A percentile compares a stretch with the other conserved stretches of the same genome.
Conservation (phyloP, 2,329 filamentous ascomycete genomes). For the Bretziella fagacearum region DNA sequence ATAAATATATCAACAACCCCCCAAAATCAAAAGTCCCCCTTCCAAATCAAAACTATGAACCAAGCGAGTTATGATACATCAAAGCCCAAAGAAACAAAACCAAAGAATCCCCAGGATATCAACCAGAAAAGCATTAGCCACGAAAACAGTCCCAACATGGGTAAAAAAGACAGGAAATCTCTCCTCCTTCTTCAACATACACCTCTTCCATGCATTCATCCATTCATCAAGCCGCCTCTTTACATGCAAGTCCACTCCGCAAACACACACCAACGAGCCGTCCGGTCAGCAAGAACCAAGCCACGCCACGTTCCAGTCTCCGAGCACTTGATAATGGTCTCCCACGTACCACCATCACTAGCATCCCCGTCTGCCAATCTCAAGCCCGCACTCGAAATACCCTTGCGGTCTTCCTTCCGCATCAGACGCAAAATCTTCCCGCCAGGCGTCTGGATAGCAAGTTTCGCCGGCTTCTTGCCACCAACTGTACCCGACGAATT, state of each 20-base stretch:
- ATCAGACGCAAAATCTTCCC: constrained; percentile 87
- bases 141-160: not conserved
- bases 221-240: not conserved
- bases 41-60: not conserved
- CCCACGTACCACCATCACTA: constrained; percentile 62
- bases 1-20: not conserved
- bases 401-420: constrained; percentile 55
- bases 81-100: not conserved
- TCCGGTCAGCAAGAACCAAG: constrained; percentile 66
- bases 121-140: not conserved
- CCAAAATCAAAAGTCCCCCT: not conserved
- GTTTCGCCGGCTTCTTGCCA: constrained; percentile 73
- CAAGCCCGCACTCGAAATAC: constrained; percentile 27
- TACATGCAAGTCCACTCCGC: constrained; percentile 57
- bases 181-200: not conserved
- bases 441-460: constrained; percentile 84
- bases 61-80: constrained; percentile 1
- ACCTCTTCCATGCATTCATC: not conserved
- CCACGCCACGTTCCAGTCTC: constrained; percentile 69
- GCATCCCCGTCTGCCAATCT: constrained; percentile 32
- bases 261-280: constrained; percentile 81
- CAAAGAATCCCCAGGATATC: not conserved
- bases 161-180: not conserved
- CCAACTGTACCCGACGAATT: constrained; percentile 35
- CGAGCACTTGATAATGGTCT: constrained; percentile 80